Evolutionary conservation across 257 asterid genomes (phyloP), one percentile per base, ranked within the genome.

Genomic region (Penstemon newberryi): DNA sequence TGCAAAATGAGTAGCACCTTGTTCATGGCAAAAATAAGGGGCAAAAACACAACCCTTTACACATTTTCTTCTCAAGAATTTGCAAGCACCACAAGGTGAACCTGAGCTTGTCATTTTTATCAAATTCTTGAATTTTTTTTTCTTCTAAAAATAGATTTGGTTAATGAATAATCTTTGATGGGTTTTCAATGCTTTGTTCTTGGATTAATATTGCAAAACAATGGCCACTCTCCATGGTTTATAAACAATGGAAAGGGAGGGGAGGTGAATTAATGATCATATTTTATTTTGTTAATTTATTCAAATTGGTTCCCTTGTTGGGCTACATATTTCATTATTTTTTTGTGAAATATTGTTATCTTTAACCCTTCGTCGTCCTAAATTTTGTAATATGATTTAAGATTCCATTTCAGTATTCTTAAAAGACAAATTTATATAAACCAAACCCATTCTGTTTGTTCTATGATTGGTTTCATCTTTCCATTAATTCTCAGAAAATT

Each of bases 31-130:
- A 72, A 84, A 87, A 60, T 87, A 77, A 41, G 94, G 94, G 3
- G 90, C 94, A 66, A 87, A 87, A 40, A 84, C 94, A 74, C 94
- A 87, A 5, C 90, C 94, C 59, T 71, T 67, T 4, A 69, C 86
- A 63, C 94, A 87, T 78, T 85, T 87, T 53, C 95, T 82, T 57
- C 95, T 81, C 76, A 87, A 60, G 79, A 87, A 87, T 68, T 87
- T 87, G 78, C 95, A 87, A 60, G 95, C 95, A 59, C 95, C 91
- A 46, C 95, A 91, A 15, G 98, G 96, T 6, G 98, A 89, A 36
- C 95, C 86, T 8, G 89, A 73, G 44, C 95, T 87, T 33, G 85
- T 80, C 98, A 91, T 89, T 70, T 59, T 62, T 56, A 39, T 47
- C 9, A 47, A 7, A 42, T 49, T 51, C 47, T 3, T 38, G 40